Evolutionary conservation across 192 early-diverging fungal genomes (phyloP).

Genomic region (Entrophospora sp.): DNA sequence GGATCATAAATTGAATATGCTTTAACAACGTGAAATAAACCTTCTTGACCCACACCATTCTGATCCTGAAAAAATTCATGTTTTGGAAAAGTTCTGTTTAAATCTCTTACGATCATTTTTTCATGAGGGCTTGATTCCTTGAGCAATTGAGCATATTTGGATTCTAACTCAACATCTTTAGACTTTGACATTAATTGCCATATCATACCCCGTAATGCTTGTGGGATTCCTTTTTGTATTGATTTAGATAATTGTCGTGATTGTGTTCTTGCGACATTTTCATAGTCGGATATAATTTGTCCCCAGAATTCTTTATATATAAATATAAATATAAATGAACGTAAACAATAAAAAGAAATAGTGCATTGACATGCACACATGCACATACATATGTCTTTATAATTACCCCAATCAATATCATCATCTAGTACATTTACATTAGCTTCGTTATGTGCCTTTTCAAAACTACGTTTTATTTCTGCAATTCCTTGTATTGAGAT

Average conservation of each 20-base stretch:
- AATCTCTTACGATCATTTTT: conserved; percentile 84
- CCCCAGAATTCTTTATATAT: conserved; percentile 81
- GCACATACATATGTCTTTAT: not conserved
- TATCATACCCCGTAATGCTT: conserved; percentile 81
- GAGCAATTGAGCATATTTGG: conserved; percentile 65
- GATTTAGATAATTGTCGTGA: conserved; percentile 65
- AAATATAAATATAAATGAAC: not conserved
- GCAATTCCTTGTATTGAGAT: conserved; percentile 36
- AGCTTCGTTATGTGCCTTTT: conserved; percentile 32
- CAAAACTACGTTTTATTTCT: conserved; percentile 34
- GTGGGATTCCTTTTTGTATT: conserved; percentile 84
- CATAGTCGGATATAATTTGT: conserved; percentile 80
- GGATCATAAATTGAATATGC: conserved; percentile 86
- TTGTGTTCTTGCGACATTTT: conserved; percentile 64
- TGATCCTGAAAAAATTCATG: conserved; percentile 77
- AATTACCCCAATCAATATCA: conserved; percentile 69
- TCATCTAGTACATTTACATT: conserved; percentile 27
- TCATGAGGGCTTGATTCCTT: conserved; percentile 62
- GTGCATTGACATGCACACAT: no score
- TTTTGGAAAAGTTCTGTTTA: conserved; percentile 87
- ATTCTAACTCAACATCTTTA: conserved; percentile 68
- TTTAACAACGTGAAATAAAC: conserved; percentile 82
- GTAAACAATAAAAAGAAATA: not conserved
- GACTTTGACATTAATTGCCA: conserved; percentile 88
- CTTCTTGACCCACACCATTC: conserved; percentile 80